A percentile compares a stretch with the other conserved stretches of the same genome.
Conservation (phyloP, 805 yeast genomes). For the Isabelozyma heimii region DNA sequence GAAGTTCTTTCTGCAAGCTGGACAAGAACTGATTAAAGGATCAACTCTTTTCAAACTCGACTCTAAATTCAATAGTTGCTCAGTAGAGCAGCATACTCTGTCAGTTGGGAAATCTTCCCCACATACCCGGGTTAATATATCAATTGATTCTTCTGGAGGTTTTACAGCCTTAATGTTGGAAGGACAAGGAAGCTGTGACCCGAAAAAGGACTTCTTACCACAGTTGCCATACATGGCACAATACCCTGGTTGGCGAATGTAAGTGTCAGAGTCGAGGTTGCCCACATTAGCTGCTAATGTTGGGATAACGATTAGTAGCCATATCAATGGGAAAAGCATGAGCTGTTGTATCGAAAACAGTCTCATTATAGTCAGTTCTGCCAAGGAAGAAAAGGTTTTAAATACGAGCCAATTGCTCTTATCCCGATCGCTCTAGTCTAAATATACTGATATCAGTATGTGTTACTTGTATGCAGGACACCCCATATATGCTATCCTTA, state of each 20-base stretch:
- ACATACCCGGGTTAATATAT: conserved; percentile 57
- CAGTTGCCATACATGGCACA: conserved; percentile 65
- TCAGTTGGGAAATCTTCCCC: conserved; percentile 63
- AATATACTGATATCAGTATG: too few relatives aligned
- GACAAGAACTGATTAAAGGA: conserved; percentile 54
- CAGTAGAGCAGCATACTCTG: conserved; percentile 66
- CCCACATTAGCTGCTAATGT: not conserved
- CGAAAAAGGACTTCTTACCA: conserved; percentile 79
- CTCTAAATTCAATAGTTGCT: conserved; percentile 57
- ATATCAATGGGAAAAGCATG: not conserved
- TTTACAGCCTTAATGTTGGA: conserved; percentile 46
- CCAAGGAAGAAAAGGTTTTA: too few relatives aligned
- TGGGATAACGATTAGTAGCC: not conserved
- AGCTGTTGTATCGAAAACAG: not conserved
- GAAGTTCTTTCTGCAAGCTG: conserved; percentile 88
- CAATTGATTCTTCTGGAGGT: conserved; percentile 45
- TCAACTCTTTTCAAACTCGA: conserved; percentile 45
- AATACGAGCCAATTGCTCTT: too few relatives aligned
- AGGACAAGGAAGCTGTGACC: conserved; percentile 77
- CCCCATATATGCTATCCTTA: too few relatives aligned
- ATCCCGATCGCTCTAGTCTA: not conserved
- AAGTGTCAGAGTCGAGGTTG: not conserved
- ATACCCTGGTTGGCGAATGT: conserved; percentile 36
- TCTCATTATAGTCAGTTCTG: not conserved
- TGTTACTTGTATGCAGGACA: too few relatives aligned